Conservation (phyloP, 345 rosid genomes). For the Bruguiera parviflora region DNA sequence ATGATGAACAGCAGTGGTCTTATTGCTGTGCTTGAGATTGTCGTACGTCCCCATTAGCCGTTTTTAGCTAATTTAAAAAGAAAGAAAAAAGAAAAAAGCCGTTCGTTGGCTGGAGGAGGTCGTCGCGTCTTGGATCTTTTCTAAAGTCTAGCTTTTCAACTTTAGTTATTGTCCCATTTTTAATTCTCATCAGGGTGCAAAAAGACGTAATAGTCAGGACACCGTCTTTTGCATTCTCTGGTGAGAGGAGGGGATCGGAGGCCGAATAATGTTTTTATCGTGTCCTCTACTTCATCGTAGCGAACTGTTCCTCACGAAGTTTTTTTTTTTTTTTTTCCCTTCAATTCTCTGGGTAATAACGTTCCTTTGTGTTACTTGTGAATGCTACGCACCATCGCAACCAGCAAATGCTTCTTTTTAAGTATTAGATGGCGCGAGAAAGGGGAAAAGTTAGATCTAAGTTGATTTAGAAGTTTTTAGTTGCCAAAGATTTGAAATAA, state of each 20-base stretch:
- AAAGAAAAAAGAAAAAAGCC: too few relatives aligned
- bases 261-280: slow-evolving; percentile 29
- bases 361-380: too few relatives aligned
- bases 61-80: background rate
- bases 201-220: slow-evolving; percentile 14
- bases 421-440: too few relatives aligned
- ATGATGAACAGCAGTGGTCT: slow-evolving; percentile 65
- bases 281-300: too few relatives aligned
- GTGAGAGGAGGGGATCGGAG: slow-evolving; percentile 24
- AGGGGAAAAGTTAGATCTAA: too few relatives aligned
- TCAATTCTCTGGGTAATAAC: too few relatives aligned
- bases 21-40: slow-evolving; percentile 57
- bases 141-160: slow-evolving; percentile 5
- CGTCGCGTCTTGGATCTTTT: slow-evolving; percentile 12
- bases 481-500: too few relatives aligned
- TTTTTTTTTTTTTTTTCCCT: too few relatives aligned
- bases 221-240: slow-evolving; percentile 27
- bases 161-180: slow-evolving; percentile 4
- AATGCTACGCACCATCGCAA: too few relatives aligned
- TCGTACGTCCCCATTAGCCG: background rate
- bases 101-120: slow-evolving; percentile 25
- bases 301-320: too few relatives aligned
- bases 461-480: too few relatives aligned
- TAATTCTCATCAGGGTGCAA: background rate
- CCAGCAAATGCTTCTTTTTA: too few relatives aligned